Evolutionary conservation across 2,329 filamentous ascomycete species (phyloP).

Genomic region (Dryadomyces quercus-mongolicae): DNA sequence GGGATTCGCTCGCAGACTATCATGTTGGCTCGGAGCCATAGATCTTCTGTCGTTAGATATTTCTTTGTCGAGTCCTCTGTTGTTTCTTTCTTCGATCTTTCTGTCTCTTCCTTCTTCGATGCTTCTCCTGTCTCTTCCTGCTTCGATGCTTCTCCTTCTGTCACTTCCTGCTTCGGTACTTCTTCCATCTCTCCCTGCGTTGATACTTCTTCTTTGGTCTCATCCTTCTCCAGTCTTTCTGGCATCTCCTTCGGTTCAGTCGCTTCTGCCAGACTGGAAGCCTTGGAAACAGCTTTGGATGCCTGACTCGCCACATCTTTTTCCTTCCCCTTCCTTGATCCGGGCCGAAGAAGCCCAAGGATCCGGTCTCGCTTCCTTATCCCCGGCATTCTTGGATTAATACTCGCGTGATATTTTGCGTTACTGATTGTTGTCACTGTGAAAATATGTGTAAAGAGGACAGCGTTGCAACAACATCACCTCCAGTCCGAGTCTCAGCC

Average conservation of each 20-base stretch:
- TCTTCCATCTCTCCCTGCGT: background rate
- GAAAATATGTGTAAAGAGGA: background rate
- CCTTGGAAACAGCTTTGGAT: too few species aligned
- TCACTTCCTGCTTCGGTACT: background rate
- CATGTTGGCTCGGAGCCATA: conserved; percentile 6
- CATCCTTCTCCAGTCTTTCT: background rate
- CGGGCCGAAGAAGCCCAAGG: too few species aligned
- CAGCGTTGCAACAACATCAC: background rate
- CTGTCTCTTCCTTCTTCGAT: background rate
- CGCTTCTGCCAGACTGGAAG: background rate
- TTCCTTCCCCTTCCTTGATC: background rate
- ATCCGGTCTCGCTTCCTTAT: too few species aligned
- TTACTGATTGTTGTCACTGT: background rate
- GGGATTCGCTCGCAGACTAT: conserved; percentile 3
- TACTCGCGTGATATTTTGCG: too few species aligned
- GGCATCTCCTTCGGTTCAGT: background rate
- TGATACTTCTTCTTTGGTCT: background rate
- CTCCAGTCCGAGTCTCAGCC: too few species aligned
- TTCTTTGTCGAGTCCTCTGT: background rate
- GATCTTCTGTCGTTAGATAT: background rate
- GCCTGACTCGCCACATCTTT: background rate
- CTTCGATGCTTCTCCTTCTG: background rate
- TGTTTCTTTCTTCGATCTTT: background rate
- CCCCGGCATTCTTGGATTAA: background rate
- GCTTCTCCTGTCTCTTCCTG: background rate